These are phyloP conservation scores for Nicotiana tomentosiformis DNA, from an alignment of 257 asterid species.

Conservation along the genomic window DNA sequence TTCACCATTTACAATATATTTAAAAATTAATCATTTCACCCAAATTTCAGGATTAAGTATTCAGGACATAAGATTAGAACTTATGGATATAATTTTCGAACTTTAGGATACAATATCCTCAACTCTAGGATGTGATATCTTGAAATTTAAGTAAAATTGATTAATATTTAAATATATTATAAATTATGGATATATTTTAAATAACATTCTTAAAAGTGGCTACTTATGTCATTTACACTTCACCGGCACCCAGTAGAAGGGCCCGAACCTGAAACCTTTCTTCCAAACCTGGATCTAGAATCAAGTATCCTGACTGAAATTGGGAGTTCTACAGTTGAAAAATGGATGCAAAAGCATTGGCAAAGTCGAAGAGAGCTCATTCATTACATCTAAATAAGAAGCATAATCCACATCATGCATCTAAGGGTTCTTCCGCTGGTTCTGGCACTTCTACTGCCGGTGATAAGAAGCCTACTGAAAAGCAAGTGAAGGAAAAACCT, in stretches of 20 bases:
- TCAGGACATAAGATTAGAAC: too few relatives aligned
- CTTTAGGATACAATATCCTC: too few relatives aligned
- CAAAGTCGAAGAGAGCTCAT: constrained; percentile 94
- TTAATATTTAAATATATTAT: too few relatives aligned
- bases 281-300: not conserved
- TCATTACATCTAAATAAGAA: constrained; percentile 65
- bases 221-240: too few relatives aligned
- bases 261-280: not conserved
- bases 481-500: constrained; percentile 38
- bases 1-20: too few relatives aligned
- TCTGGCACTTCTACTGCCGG: constrained; percentile 20
- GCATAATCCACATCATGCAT: constrained; percentile 45
- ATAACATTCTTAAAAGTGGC: too few relatives aligned
- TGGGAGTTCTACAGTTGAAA: not conserved
- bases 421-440: constrained; percentile 35
- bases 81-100: too few relatives aligned
- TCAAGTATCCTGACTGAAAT: not conserved
- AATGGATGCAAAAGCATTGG: constrained; percentile 87
- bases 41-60: too few relatives aligned
- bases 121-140: too few relatives aligned
- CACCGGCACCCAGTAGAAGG: not conserved
- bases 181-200: too few relatives aligned
- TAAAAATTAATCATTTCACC: too few relatives aligned
- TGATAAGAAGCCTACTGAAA: constrained; percentile 40
- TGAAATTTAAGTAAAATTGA: too few relatives aligned